A percentile compares a stretch with the other conserved stretches of the same genome.
phyloP scores from a whole-genome alignment of 305 asterid genomes.

The Solanum hybrid region DNA sequence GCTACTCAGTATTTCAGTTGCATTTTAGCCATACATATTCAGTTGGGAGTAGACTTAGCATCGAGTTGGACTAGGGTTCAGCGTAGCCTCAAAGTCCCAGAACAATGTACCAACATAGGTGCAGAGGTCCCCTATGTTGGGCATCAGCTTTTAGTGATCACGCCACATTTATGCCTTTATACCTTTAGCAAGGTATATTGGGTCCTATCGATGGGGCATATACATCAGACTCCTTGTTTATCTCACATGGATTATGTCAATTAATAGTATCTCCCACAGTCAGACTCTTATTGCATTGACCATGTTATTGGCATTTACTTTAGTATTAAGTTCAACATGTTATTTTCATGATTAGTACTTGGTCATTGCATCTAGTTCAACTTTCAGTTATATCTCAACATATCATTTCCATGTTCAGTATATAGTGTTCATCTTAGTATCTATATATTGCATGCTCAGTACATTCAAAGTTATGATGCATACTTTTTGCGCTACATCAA shows the following conservation, averaged over 20 bases:
- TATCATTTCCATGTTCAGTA: not conserved
- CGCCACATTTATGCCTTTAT: not conserved
- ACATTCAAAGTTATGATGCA: not conserved
- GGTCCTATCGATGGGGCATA: not conserved
- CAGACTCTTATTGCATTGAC: not conserved
- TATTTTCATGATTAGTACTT: not conserved
- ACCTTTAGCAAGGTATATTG: not conserved
- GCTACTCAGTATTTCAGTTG: not conserved
- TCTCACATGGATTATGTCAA: not conserved
- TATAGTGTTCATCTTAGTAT: not conserved
- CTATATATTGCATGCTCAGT: not conserved
- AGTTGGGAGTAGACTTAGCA: no score
- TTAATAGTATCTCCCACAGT: not conserved
- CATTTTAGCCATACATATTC: no score
- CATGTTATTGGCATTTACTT: not conserved
- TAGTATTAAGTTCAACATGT: not conserved
- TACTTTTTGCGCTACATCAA: not conserved
- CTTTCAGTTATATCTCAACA: not conserved
- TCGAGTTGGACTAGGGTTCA: not conserved
- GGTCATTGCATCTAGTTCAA: not conserved
- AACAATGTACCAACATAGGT: not conserved
- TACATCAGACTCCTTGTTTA: not conserved
- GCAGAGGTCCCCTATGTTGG: not conserved
- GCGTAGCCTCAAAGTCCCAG: not conserved
- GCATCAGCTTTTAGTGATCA: not conserved